Evolutionary conservation across 1,139 yeast genomes (phyloP).

Genomic region (Neolecta irregularis): DNA sequence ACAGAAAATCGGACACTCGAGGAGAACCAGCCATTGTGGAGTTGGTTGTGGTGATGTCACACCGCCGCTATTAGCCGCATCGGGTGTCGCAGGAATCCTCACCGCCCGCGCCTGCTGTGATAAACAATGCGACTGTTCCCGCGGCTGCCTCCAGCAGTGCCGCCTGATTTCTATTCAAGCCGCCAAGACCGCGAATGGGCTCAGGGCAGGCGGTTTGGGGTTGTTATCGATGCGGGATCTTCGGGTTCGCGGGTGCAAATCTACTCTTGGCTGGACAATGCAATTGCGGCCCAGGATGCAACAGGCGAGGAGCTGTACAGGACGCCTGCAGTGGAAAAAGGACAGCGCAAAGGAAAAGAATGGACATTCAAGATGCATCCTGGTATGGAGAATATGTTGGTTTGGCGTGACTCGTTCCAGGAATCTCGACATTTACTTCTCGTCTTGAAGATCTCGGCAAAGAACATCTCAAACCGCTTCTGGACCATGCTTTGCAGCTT

Average conservation of each 20-base stretch:
- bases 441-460: conserved; percentile 42
- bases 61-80: too few species aligned
- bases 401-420: too few species aligned
- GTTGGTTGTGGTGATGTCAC: too few species aligned
- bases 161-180: too few species aligned
- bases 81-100: too few species aligned
- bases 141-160: too few species aligned
- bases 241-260: conserved; percentile 64
- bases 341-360: conserved; percentile 14
- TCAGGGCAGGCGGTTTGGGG: conserved; percentile 35
- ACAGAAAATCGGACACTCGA: too few species aligned
- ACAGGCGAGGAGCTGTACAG: conserved; percentile 20
- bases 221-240: conserved; percentile 71
- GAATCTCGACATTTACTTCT: conserved; percentile 41
- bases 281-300: conserved; percentile 20
- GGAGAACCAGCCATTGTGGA: too few species aligned
- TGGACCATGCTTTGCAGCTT: conserved; percentile 39
- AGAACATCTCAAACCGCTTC: conserved; percentile 41
- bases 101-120: too few species aligned
- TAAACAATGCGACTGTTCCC: too few species aligned
- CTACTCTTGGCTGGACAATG: conserved; percentile 40
- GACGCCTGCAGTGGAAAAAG: conserved; percentile 18
- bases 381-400: too few species aligned
- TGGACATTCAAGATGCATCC: conserved; percentile 42
- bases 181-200: too few species aligned